Evolutionary conservation across 306 rosid species (phyloP), one percentile per base, ranked within the genome.

Genomic region (Lagenaria siceraria): DNA sequence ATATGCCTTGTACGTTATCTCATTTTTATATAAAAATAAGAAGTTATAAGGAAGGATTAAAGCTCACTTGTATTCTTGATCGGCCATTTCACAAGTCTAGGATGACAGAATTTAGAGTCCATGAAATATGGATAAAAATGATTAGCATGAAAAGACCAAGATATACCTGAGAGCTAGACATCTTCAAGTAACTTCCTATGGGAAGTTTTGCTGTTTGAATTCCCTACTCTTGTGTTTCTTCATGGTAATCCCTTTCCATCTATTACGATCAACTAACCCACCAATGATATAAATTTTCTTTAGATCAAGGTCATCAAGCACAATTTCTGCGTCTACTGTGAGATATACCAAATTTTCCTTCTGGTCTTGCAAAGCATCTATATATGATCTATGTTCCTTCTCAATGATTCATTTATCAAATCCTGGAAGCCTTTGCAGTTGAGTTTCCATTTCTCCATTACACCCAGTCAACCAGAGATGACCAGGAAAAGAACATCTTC

Each of bases 381-480:
- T 86, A 42, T 95, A 95, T 12, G 96, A 85, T 64, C 73, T 80
- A 56, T 56, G 77, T 81, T 92, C 97, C 84, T 82, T 89, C 87
- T 89, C 97, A 56, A 92, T 78, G 13, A 88, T 85, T 97, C 98
- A 95, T 62, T 89, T 92, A 48, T 90, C 93, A 81, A 90, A 88
- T 40, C 97, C 98, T 0, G 96, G 91, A 13, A 92, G 85, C 89
- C 83, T 86, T 49, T 87, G 84, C 79, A 95, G 72, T 74, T 88
- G 93, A 24, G 75, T 78, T 3, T 74, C 91, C 92, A 86, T 88
- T 82, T 92, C 98, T 49, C 97, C 97, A 10, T 73, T 76, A 77
- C 92, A 95, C 4, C 97, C 97, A 4, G 97, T 95, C 82, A 95
- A 77, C 98, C 97, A 92, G 53, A 95, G 96, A 85, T 92, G 93